These are phyloP conservation scores for Salix udensis DNA, from an alignment of 345 rosid species.

Conservation along the genomic window DNA sequence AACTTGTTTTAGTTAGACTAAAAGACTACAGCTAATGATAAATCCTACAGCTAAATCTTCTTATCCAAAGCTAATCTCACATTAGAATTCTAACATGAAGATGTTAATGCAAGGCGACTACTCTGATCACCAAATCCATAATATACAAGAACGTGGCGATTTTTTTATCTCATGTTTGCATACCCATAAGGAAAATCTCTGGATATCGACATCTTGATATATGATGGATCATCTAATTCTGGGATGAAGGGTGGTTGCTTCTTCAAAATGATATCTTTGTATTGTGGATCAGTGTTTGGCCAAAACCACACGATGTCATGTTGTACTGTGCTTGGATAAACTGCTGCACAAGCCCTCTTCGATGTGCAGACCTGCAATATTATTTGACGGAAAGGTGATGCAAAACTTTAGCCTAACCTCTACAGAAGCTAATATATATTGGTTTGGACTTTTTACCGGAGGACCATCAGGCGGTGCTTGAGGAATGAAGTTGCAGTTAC, in stretches of 20 bases:
- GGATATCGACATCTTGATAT: conserved; percentile 47
- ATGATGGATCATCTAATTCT: conserved; percentile 76
- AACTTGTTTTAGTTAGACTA: no score
- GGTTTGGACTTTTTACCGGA: conserved; percentile 3
- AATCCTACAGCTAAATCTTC: no score
- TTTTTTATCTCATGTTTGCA: not conserved
- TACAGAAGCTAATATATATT: not conserved
- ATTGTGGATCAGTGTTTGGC: conserved; percentile 74
- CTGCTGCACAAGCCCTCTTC: conserved; percentile 72
- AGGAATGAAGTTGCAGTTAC: conserved; percentile 12
- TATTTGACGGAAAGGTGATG: conserved; percentile 3
- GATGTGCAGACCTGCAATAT: conserved; percentile 56
- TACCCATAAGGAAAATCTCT: conserved; percentile 88
- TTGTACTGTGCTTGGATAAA: conserved; percentile 67
- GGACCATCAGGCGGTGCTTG: conserved; percentile 77
- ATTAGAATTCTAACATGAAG: no score
- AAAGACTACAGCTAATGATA: no score
- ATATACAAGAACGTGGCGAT: not conserved
- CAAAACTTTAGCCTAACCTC: not conserved
- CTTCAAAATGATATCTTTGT: conserved; percentile 52
- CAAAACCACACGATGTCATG: conserved; percentile 90
- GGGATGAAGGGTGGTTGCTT: conserved; percentile 75
- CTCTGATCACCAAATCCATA: no score
- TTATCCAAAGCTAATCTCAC: no score
- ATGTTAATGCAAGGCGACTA: no score